Percentiles rank a stretch among this genome's conserved stretches.
Conservation (phyloP, 2,329 filamentous ascomycete species). For the Pyrenochaeta sp. region DNA sequence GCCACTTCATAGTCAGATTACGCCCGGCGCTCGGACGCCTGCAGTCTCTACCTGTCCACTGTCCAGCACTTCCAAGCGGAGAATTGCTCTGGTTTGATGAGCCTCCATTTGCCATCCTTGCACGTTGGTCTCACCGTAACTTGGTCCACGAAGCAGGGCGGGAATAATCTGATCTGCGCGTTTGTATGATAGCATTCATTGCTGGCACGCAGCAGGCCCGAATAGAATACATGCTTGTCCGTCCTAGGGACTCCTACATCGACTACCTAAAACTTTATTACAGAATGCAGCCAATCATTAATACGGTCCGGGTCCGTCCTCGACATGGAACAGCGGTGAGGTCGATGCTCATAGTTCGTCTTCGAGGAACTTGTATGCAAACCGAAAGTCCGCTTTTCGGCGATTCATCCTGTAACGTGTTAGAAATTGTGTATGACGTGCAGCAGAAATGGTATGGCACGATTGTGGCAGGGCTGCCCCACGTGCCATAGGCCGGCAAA, state of each 20-base stretch:
- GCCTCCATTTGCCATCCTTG: slow-evolving; percentile 20
- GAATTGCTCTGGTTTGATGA: slow-evolving; percentile 13
- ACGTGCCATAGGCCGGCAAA: slow-evolving; percentile 6
- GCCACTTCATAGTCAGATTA: slow-evolving; percentile 34
- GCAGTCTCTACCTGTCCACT: slow-evolving; percentile 9
- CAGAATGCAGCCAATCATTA: slow-evolving; percentile 31
- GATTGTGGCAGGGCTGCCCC: slow-evolving; percentile 6
- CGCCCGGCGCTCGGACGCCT: slow-evolving; percentile 26
- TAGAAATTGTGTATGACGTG: slow-evolving; percentile 25
- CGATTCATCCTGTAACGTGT: slow-evolving; percentile 87
- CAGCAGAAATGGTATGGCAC: slow-evolving; percentile 11
- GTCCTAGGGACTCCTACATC: slow-evolving; percentile 29
- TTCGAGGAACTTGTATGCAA: slow-evolving; percentile 96
- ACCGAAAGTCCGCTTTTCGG: slow-evolving; percentile 96
- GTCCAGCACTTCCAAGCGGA: slow-evolving; percentile 9
- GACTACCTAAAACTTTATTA: slow-evolving; percentile 47
- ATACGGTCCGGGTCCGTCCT: slow-evolving; percentile 8
- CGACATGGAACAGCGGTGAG: slow-evolving; percentile 4
- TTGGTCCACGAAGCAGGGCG: slow-evolving; percentile 8
- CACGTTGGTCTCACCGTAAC: slow-evolving; percentile 22
- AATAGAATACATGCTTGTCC: slow-evolving; percentile 30
- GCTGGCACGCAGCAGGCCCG: no score
- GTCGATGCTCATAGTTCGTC: slow-evolving; percentile 76
- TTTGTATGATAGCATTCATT: no score
- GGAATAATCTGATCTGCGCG: slow-evolving; percentile 5